These are phyloP conservation scores for Trypanosoma platydactyli DNA, from an alignment of 208 protist species.

Conservation along the genomic window DNA sequence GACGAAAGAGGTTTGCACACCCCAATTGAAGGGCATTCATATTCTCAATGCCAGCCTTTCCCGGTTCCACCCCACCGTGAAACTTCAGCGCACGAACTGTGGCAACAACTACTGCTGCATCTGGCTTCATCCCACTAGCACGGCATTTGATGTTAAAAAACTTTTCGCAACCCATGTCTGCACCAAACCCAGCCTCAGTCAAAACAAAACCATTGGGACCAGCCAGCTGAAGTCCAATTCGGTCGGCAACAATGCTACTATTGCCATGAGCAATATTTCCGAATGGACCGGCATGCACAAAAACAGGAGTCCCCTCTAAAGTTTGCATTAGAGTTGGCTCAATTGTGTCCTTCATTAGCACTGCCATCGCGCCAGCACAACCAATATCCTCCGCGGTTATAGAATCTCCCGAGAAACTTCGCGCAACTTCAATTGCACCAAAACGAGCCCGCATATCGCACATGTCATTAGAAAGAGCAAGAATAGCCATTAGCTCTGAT, in stretches of 20 bases:
- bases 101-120: conserved; percentile 94
- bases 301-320: conserved; percentile 94
- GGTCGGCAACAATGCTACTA: conserved; percentile 96
- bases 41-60: conserved; percentile 75
- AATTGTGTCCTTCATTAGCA: conserved; percentile 96
- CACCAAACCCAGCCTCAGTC: conserved; percentile 96
- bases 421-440: conserved; percentile 84
- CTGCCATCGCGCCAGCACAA: conserved; percentile 92
- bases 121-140: conserved; percentile 89
- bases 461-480: conserved; percentile 94
- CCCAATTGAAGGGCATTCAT: conserved; percentile 89
- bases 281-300: conserved; percentile 98
- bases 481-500: conserved; percentile 98
- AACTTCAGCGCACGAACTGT: conserved; percentile 97
- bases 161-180: conserved; percentile 97
- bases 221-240: conserved; percentile 94
- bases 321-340: conserved; percentile 98
- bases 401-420: conserved; percentile 59
- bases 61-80: conserved; percentile 92
- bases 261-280: conserved; percentile 99
- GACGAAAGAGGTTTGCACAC: conserved; percentile 89
- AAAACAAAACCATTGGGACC: conserved; percentile 96
- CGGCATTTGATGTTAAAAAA: conserved; percentile 99
- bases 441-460: conserved; percentile 94
- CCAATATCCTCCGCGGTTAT: conserved; percentile 93